Percentiles rank a stretch among this genome's conserved stretches.
phyloP scores from a whole-genome alignment of 495 filamentous ascomycete species.

The Clohesyomyces aquaticus region DNA sequence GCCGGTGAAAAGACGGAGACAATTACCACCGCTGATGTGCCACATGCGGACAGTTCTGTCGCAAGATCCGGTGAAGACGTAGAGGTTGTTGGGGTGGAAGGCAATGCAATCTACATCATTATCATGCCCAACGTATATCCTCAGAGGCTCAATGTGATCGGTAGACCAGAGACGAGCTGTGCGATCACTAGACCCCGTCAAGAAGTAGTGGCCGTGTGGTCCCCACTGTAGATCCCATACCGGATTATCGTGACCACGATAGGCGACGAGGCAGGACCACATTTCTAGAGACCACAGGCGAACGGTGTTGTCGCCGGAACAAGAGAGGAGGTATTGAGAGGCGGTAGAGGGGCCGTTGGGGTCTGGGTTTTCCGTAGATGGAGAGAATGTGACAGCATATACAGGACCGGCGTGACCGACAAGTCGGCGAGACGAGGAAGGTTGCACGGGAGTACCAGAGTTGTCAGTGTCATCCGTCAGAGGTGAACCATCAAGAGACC shows the following conservation, averaged over 20 bases:
- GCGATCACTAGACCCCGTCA: conserved; percentile 81
- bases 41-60: conserved; percentile 97
- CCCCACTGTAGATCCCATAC: conserved; percentile 88
- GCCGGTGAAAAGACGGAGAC: conserved; percentile 89
- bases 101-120: conserved; percentile 79
- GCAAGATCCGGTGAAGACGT: conserved; percentile 85
- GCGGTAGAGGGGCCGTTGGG: conserved; percentile 60
- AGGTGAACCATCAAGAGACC: conserved; percentile 80
- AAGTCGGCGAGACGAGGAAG: conserved; percentile 74
- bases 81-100: conserved; percentile 91
- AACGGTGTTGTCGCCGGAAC: conserved; percentile 81
- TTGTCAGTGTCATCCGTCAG: conserved; percentile 50
- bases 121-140: conserved; percentile 90
- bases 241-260: conserved; percentile 86
- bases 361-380: conserved; percentile 62
- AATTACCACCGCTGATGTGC: conserved; percentile 81
- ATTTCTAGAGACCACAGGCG: conserved; percentile 90
- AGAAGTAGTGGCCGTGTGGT: conserved; percentile 95
- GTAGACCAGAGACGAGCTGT: conserved; percentile 89
- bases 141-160: conserved; percentile 85
- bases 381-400: conserved; percentile 88
- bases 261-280: conserved; percentile 87
- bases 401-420: conserved; percentile 90
- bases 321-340: conserved; percentile 74
- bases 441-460: conserved; percentile 45